Percentiles rank a stretch among this genome's conserved stretches.
phyloP scores from a whole-genome alignment of 805 yeast species.

The Ogataea populi-albae region DNA sequence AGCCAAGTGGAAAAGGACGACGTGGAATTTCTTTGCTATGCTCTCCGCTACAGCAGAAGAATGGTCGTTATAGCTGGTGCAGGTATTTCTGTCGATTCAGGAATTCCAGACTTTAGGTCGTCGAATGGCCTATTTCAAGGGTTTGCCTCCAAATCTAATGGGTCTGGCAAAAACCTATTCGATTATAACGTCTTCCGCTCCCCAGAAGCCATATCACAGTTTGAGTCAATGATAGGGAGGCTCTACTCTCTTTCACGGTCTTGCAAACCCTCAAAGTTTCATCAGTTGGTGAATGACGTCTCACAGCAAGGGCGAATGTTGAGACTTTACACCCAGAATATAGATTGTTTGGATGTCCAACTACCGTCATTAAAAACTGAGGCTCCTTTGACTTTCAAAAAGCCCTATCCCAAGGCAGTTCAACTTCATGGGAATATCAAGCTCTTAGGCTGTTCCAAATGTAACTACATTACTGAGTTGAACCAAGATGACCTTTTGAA shows the following conservation, averaged over 20 bases:
- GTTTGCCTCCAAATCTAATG: constrained; percentile 37
- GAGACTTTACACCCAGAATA: constrained; percentile 83
- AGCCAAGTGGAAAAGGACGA: constrained; percentile 39
- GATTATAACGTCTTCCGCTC: constrained; percentile 76
- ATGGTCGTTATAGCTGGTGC: constrained; percentile 80
- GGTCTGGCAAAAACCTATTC: constrained; percentile 59
- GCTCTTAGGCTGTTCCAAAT: constrained; percentile 72
- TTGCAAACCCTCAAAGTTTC: constrained; percentile 75
- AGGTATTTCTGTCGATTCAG: constrained; percentile 86
- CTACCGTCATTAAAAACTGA: constrained; percentile 47
- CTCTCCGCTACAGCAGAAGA: constrained; percentile 52
- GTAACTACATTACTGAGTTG: constrained; percentile 55
- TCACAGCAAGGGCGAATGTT: constrained; percentile 62
- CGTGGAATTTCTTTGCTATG: constrained; percentile 49
- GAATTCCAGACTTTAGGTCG: constrained; percentile 78
- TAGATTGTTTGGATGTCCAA: constrained; percentile 73
- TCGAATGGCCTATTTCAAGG: constrained; percentile 71
- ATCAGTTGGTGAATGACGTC: constrained; percentile 55
- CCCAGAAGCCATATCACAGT: constrained; percentile 54
- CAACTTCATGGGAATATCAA: constrained; percentile 86
- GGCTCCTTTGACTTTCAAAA: constrained; percentile 42
- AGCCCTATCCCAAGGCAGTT: constrained; percentile 50
- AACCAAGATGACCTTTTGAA: constrained; percentile 47
- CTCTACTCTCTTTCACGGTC: constrained; percentile 52
- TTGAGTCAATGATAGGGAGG: constrained; percentile 71